Percentiles rank a stretch among this genome's conserved stretches.
These are phyloP conservation scores for Colletotrichum sp. DNA, from an alignment of 2,329 filamentous ascomycete genomes.

Conservation along the genomic window DNA sequence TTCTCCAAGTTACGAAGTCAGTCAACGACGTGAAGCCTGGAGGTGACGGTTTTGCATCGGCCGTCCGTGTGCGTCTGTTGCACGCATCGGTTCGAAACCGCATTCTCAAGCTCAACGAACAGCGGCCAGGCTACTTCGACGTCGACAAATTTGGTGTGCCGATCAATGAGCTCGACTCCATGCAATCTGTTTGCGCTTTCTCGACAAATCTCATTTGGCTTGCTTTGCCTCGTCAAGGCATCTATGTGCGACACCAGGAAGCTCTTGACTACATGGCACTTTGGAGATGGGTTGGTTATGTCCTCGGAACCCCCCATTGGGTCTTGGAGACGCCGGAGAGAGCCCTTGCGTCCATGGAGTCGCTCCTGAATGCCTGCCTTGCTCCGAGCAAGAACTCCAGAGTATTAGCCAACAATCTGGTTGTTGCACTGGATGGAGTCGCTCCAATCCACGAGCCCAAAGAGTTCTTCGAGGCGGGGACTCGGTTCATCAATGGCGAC, in stretches of 20 bases:
- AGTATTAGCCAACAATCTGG: background rate
- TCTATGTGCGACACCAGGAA: conserved; percentile 7
- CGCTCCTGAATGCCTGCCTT: background rate
- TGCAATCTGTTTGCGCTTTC: background rate
- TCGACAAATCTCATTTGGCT: conserved; percentile 4
- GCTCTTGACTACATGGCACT: conserved; percentile 7
- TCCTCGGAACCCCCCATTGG: background rate
- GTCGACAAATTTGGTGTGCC: conserved; percentile 63
- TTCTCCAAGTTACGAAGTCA: conserved; percentile 62
- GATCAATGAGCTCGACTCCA: conserved; percentile 26
- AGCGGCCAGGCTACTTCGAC: conserved; percentile 65
- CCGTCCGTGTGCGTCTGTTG: conserved; percentile 67
- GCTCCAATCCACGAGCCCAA: background rate
- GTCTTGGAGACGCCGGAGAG: background rate
- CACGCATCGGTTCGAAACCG: conserved; percentile 68
- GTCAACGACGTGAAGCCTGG: conserved; percentile 63
- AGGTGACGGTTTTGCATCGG: conserved; percentile 64
- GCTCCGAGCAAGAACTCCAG: background rate
- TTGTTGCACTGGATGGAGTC: background rate
- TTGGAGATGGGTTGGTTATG: background rate
- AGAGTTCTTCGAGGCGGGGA: background rate
- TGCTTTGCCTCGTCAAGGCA: conserved; percentile 1
- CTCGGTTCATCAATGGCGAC: background rate
- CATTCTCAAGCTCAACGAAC: conserved; percentile 61
- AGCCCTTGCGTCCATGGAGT: background rate